Percentiles rank a stretch among this genome's conserved stretches.
These are phyloP conservation scores for Phytophthora crassamura DNA, from an alignment of 352 stramenopile genomes.

Conservation along the genomic window DNA sequence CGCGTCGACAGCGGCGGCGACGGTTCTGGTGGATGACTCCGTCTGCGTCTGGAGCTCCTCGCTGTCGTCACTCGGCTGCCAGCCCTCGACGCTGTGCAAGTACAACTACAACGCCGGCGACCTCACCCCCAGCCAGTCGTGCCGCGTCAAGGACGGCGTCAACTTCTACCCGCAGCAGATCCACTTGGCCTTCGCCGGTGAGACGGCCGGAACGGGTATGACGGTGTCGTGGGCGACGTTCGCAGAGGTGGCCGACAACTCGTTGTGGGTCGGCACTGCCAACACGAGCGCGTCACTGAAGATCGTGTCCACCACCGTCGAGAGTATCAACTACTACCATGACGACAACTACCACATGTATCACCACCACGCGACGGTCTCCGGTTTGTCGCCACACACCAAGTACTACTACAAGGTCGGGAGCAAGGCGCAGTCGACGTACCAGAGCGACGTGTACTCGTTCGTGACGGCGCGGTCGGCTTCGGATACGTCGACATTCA, in stretches of 20 bases:
- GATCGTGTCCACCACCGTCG: slow-evolving; percentile 5
- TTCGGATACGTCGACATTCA: slow-evolving; percentile 42
- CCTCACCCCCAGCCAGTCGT: slow-evolving; percentile 43
- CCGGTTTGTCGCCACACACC: slow-evolving; percentile 34
- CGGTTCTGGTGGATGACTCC: slow-evolving; percentile 46
- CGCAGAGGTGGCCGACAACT: slow-evolving; percentile 21
- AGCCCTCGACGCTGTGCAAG: slow-evolving; percentile 36
- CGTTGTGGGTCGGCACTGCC: slow-evolving; percentile 38
- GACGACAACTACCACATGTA: slow-evolving; percentile 47
- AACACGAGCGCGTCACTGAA: slow-evolving; percentile 11
- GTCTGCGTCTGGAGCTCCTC: slow-evolving; percentile 39
- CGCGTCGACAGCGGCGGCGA: too few relatives aligned
- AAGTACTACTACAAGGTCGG: slow-evolving; percentile 54
- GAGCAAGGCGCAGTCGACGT: slow-evolving; percentile 22
- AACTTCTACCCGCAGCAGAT: slow-evolving; percentile 66
- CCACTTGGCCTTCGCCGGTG: slow-evolving; percentile 60
- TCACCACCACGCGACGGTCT: slow-evolving; percentile 50
- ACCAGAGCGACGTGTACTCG: slow-evolving; percentile 36
- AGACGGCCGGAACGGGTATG: slow-evolving; percentile 49
- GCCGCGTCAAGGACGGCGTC: slow-evolving; percentile 39
- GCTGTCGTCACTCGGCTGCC: slow-evolving; percentile 30
- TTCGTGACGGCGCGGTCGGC: slow-evolving; percentile 43
- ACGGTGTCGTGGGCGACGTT: slow-evolving; percentile 49
- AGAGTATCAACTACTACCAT: slow-evolving; percentile 34
- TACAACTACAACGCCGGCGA: slow-evolving; percentile 50